Evolutionary conservation across 1,139 yeast genomes (phyloP).

Genomic region (Barnettozyma hawaiiensis): DNA sequence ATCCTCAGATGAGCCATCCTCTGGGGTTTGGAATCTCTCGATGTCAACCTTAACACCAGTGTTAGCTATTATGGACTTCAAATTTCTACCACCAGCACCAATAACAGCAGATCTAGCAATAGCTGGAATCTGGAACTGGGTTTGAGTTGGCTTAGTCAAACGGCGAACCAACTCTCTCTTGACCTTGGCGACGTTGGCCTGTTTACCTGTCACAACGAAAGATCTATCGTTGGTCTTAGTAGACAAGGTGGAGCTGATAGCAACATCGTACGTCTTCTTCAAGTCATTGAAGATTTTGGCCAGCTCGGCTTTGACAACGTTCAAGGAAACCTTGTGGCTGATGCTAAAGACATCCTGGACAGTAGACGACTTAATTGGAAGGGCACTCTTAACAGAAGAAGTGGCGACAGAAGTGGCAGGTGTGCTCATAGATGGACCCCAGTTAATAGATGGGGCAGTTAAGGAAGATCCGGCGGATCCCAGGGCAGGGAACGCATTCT

Average conservation of each 20-base stretch:
- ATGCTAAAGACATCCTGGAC: constrained; percentile 73
- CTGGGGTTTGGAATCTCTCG: constrained; percentile 29
- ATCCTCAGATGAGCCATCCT: constrained; percentile 40
- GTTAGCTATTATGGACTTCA: constrained; percentile 71
- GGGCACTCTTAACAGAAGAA: constrained; percentile 17
- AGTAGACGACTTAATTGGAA: constrained; percentile 34
- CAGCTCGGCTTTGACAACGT: constrained; percentile 59
- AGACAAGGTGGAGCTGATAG: constrained; percentile 81
- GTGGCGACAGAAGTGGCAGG: constrained; percentile 29
- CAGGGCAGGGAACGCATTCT: constrained; percentile 67
- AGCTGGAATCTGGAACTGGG: constrained; percentile 66
- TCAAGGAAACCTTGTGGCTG: constrained; percentile 60
- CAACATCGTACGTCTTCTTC: constrained; percentile 56
- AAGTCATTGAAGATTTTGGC: constrained; percentile 57
- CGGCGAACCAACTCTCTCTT: constrained; percentile 71
- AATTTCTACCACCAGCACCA: constrained; percentile 82
- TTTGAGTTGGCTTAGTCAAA: constrained; percentile 67
- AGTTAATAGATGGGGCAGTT: constrained; percentile 31
- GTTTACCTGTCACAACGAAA: constrained; percentile 75
- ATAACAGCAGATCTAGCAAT: constrained; percentile 74
- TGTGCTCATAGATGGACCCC: constrained; percentile 43
- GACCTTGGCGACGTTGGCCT: constrained; percentile 63
- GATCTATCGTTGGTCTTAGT: constrained; percentile 75
- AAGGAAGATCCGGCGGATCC: constrained; percentile 38
- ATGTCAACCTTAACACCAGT: constrained; percentile 75